phyloP scores from a whole-genome alignment of 1,284 basidiomycete species.

The Leccinum subspadiceum region DNA sequence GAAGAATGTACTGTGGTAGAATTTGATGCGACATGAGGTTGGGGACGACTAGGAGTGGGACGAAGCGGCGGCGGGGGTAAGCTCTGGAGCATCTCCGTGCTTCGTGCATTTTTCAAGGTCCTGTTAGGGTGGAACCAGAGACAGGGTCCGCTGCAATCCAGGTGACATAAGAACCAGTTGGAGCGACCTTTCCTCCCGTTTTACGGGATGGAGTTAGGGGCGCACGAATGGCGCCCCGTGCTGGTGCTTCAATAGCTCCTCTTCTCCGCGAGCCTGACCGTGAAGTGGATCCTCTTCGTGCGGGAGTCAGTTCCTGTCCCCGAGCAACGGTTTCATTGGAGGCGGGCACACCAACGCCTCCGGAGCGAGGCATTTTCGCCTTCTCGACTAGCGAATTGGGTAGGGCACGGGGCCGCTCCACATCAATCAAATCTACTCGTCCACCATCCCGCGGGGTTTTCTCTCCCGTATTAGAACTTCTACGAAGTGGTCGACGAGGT shows the following conservation, averaged over 20 bases:
- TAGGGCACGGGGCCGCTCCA: constrained; percentile 19
- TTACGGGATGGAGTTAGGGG: constrained; percentile 15
- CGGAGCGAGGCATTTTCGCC: constrained; percentile 18
- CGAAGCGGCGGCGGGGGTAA: constrained; percentile 21
- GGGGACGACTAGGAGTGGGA: constrained; percentile 32
- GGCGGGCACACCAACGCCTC: constrained; percentile 11
- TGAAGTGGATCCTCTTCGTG: constrained; percentile 14
- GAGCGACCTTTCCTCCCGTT: constrained; percentile 27
- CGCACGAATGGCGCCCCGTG: constrained; percentile 8
- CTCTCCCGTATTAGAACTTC: constrained; percentile 30
- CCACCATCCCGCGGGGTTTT: constrained; percentile 26
- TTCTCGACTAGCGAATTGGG: constrained; percentile 19
- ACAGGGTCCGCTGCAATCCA: constrained; percentile 27
- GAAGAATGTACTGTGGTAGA: constrained; percentile 13
- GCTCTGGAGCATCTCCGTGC: constrained; percentile 30
- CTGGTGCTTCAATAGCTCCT: constrained; percentile 3
- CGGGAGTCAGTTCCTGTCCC: constrained; percentile 20
- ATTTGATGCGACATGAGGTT: constrained; percentile 22
- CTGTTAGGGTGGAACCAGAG: constrained; percentile 15
- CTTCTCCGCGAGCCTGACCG: constrained; percentile 25
- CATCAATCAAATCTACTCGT: constrained; percentile 23
- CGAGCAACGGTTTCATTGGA: constrained; percentile 24
- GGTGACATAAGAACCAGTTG: constrained; percentile 21
- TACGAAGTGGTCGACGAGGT: constrained; percentile 25
- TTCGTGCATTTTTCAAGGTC: constrained; percentile 29